Evolutionary conservation across 768 basidiomycete species (phyloP).

Genomic region (Termitomyces sp.): DNA sequence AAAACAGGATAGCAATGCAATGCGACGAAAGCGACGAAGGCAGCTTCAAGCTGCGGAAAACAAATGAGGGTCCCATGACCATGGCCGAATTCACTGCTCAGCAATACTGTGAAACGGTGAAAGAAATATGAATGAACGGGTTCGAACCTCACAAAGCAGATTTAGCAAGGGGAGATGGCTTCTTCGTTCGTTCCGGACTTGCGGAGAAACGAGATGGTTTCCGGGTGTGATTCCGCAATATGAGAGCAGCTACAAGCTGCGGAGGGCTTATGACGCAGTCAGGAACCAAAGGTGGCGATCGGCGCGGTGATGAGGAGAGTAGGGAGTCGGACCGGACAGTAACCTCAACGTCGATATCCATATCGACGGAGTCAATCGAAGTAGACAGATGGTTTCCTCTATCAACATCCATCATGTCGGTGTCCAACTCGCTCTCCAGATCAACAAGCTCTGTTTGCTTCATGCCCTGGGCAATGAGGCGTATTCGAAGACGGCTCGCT

Average conservation of each 20-base stretch:
- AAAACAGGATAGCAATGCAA: constrained; percentile 11
- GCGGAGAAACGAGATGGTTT: constrained; percentile 4
- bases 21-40: constrained; percentile 2
- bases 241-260: constrained; percentile 14
- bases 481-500: constrained; percentile 14
- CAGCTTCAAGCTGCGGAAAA: constrained; percentile 3
- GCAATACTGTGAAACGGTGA: neutral
- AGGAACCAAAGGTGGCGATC: neutral
- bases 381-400: constrained; percentile 2
- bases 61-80: neutral
- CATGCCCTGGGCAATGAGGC: constrained; percentile 12
- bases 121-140: neutral
- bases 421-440: constrained; percentile 4
- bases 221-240: constrained; percentile 10
- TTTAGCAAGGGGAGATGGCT: constrained; percentile 11
- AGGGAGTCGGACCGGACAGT: neutral
- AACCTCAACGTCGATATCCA: constrained; percentile 17
- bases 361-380: constrained; percentile 15
- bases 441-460: constrained; percentile 9
- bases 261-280: constrained; percentile 3
- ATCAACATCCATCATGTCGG: constrained; percentile 12
- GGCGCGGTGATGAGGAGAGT: constrained; percentile 5
- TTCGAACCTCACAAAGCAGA: constrained; percentile 8
- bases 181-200: constrained; percentile 7
- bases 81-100: neutral